These are phyloP conservation scores for Punctularia strigosozonata DNA, from an alignment of 768 basidiomycete genomes.

Conservation along the genomic window DNA sequence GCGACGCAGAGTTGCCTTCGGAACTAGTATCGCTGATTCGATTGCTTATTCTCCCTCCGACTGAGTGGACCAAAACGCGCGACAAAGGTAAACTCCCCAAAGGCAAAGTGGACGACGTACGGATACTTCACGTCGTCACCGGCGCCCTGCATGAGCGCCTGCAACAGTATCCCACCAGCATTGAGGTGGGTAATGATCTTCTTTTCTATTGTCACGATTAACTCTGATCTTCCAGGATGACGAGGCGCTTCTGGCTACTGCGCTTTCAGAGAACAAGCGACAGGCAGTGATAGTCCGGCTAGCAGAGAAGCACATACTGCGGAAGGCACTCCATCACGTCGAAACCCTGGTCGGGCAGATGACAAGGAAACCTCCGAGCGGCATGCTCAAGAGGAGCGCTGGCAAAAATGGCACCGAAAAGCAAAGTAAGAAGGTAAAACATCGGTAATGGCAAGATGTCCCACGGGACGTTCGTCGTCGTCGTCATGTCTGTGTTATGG, in stretches of 20 bases:
- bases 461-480: no score
- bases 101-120: conserved; percentile 39
- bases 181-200: conserved; percentile 46
- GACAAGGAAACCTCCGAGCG: no score
- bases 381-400: no score
- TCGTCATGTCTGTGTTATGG: no score
- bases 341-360: no score
- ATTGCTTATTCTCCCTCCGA: conserved; percentile 41
- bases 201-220: background rate
- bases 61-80: conserved; percentile 49
- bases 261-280: conserved; percentile 27
- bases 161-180: conserved; percentile 40
- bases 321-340: conserved; percentile 10
- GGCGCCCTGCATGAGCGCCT: conserved; percentile 40
- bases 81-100: conserved; percentile 67
- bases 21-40: conserved; percentile 54
- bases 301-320: conserved; percentile 69
- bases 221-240: conserved; percentile 31
- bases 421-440: no score
- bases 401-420: no score
- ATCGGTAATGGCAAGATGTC: no score
- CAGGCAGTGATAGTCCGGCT: conserved; percentile 64
- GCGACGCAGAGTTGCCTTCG: conserved; percentile 37
- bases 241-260: conserved; percentile 23
- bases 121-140: conserved; percentile 34